phyloP scores from a whole-genome alignment of 306 rosid genomes.

The Acmispon strigosus region DNA sequence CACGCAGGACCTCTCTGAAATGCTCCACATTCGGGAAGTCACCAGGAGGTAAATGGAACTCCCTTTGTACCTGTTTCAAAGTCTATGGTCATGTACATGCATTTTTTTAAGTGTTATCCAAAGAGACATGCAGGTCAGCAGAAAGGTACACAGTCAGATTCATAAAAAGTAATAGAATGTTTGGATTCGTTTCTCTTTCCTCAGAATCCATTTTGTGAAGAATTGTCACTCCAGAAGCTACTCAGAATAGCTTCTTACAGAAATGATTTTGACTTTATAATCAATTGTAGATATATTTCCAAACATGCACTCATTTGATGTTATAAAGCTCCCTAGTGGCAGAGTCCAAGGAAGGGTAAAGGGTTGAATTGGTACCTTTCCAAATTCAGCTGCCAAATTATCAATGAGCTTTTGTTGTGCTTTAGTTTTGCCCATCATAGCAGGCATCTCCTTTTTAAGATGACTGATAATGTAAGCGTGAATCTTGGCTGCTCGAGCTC shows the following conservation, averaged over 20 bases:
- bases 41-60: conserved; percentile 77
- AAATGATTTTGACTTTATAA: no score
- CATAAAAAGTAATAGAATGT: no score
- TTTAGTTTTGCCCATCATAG: conserved; percentile 82
- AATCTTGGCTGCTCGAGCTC: conserved; percentile 89
- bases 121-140: background rate
- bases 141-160: background rate
- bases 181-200: no score
- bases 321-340: no score
- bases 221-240: no score
- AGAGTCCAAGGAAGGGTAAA: no score
- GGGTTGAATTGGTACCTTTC: conserved; percentile 53
- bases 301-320: no score
- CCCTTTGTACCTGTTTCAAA: conserved; percentile 68
- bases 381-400: conserved; percentile 66
- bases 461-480: conserved; percentile 88
- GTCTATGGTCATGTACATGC: background rate
- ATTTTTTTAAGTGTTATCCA: background rate
- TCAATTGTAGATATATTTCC: no score
- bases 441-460: conserved; percentile 83
- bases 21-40: conserved; percentile 82
- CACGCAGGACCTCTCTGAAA: conserved; percentile 52
- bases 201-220: no score
- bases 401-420: conserved; percentile 71
- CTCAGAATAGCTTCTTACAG: no score